Evolutionary conservation across 495 filamentous ascomycete species (phyloP).

Genomic region (Tuber borchii): DNA sequence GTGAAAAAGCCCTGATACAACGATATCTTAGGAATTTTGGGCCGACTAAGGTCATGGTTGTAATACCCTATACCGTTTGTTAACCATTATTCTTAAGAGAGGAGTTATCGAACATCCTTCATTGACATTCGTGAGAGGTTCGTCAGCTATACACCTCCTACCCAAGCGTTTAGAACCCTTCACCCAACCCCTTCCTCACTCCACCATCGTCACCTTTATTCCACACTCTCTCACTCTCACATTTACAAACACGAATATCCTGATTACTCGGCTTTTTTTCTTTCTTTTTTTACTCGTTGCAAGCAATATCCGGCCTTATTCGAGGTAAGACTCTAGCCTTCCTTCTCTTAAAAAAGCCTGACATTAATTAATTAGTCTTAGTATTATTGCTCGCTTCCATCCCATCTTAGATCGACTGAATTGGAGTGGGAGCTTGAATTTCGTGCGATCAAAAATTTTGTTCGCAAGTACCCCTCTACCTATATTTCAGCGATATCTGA

Average conservation of each 20-base stretch:
- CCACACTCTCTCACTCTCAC: not conserved
- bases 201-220: not conserved
- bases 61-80: not conserved
- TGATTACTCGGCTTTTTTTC: not conserved
- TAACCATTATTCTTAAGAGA: not conserved
- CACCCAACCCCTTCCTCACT: not conserved
- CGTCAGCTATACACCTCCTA: not conserved
- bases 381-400: not conserved
- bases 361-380: not conserved
- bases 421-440: not conserved
- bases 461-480: not conserved
- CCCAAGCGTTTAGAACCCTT: not conserved
- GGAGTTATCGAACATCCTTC: not conserved
- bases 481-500: not conserved
- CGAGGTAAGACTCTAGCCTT: not conserved
- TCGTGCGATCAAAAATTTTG: not conserved
- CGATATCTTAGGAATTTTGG: not conserved
- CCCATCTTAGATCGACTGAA: not conserved
- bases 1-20: not conserved
- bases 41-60: not conserved
- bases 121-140: not conserved
- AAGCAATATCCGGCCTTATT: not conserved
- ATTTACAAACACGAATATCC: not conserved
- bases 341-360: not conserved
- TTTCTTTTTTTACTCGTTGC: not conserved